Evolutionary conservation across 83 land plant species (phyloP), one percentile per base, ranked within the genome.

Genomic region (Larix sibirica): DNA sequence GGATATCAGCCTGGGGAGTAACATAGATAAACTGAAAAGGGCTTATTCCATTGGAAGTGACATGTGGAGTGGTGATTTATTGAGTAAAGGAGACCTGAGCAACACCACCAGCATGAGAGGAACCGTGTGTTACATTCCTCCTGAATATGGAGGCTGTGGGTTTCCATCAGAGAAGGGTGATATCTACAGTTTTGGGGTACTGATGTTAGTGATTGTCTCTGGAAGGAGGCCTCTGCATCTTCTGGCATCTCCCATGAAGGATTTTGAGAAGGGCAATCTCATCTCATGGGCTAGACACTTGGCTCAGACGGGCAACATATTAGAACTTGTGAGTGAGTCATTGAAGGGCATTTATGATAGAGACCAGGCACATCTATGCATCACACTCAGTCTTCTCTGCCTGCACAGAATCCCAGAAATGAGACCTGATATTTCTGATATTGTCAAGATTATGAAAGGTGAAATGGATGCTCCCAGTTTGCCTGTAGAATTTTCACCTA

Each of bases 21-120:
- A 85, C 23, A 87, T 66, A 87, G 84, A 84, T 73, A 84, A 82
- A 77, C 86, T 81, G 38, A 74, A 84, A 69, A 77, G 75, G 74
- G 70, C 40, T 64, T 77, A 17, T 18, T 84, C 90, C 3, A 23
- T 40, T 8, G 83, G 86, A 4, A 94, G 90, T 62, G 94, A 90
- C 0, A 81, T 86, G 86, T 90, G 88, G 87, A 91, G 94, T 62
- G 96, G 99, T 9, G 99, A 97, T 82, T 82, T 97, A 97, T 77
- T 94, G 0, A 84, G 89, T 24, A 92, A 95, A 81, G 83, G 93
- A 8, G 98, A 91, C 56, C 85, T 97, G 7, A 95, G 94, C 85
- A 97, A 97, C 93, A 97, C 96, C 17, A 92, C 97, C 9, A 97
- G 98, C 88, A 97, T 97, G 99, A 91, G 99, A 85, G 99, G 99